Conservation (phyloP, 176 grass and related monocot species). For the Aegilops bicornis region DNA sequence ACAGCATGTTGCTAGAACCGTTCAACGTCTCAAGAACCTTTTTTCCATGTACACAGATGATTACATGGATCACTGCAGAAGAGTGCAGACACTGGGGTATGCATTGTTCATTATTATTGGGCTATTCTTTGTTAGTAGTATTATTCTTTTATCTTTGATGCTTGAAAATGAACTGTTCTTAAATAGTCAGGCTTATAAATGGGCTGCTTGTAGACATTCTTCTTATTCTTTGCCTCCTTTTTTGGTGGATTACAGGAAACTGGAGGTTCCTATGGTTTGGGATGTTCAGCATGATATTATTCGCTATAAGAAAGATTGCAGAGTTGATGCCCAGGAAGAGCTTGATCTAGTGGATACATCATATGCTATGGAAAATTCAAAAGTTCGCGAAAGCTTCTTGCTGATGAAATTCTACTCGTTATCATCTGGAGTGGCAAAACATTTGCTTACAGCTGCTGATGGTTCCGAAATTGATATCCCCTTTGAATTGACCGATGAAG, state of each 20-base stretch:
- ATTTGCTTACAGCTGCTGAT: constrained; percentile 76
- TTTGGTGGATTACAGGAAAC: constrained; percentile 42
- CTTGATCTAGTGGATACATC: constrained; percentile 19
- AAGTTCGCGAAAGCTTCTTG: constrained; percentile 79
- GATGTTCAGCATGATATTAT: constrained; percentile 40
- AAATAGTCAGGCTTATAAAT: neutral
- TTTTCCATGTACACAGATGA: constrained; percentile 77
- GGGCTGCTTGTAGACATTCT: neutral
- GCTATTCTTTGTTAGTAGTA: neutral
- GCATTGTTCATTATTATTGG: neutral
- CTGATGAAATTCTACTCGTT: constrained; percentile 90
- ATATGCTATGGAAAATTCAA: constrained; percentile 54
- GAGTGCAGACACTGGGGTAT: constrained; percentile 50
- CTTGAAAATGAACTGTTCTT: neutral
- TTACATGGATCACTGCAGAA: constrained; percentile 55
- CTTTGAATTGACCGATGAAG: constrained; percentile 81
- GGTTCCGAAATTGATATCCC: constrained; percentile 67
- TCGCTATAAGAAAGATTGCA: constrained; percentile 41
- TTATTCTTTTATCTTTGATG: too few relatives aligned
- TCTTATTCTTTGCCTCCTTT: neutral
- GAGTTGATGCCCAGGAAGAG: constrained; percentile 22
- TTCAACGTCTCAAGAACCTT: constrained; percentile 59
- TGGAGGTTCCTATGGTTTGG: constrained; percentile 75
- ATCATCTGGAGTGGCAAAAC: constrained; percentile 63
- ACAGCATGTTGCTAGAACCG: constrained; percentile 34